Percentiles rank a stretch among this genome's conserved stretches.
Conservation (phyloP, 2,329 filamentous ascomycete genomes). For the Sclerotiophoma versabilis region DNA sequence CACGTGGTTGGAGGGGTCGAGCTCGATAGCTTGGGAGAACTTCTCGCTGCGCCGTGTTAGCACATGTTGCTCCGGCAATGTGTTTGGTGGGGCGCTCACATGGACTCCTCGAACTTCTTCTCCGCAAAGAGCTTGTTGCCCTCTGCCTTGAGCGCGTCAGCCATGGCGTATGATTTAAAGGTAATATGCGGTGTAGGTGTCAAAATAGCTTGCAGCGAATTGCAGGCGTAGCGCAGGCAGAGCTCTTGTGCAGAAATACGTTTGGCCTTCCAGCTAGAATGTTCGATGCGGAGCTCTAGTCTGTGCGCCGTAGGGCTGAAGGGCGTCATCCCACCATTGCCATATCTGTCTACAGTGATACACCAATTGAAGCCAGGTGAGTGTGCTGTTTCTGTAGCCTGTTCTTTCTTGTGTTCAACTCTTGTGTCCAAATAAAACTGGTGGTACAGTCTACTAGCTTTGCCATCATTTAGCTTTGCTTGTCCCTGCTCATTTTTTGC, state of each 20-base stretch:
- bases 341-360: neutral
- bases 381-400: neutral
- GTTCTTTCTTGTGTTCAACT: too few relatives aligned
- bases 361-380: neutral
- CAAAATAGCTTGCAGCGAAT: conserved; percentile 5
- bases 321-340: conserved; percentile 29
- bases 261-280: conserved; percentile 44
- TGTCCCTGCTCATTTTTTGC: too few relatives aligned
- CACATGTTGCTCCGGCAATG: conserved; percentile 6
- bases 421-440: too few relatives aligned
- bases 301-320: conserved; percentile 34
- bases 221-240: conserved; percentile 25
- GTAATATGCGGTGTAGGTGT: conserved; percentile 8
- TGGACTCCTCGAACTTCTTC: conserved; percentile 94
- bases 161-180: conserved; percentile 56
- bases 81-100: conserved; percentile 68
- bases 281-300: conserved; percentile 42
- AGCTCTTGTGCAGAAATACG: conserved; percentile 43
- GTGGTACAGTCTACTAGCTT: too few relatives aligned
- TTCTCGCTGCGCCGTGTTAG: conserved; percentile 70
- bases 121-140: conserved; percentile 98
- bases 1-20: conserved; percentile 91
- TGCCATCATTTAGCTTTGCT: too few relatives aligned
- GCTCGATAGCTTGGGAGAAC: conserved; percentile 89
- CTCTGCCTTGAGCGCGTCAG: conserved; percentile 89